A percentile compares a stretch with the other conserved stretches of the same genome.
Conservation (phyloP, 2,329 filamentous ascomycete species). For the Pseudogymnoascus sp. region DNA sequence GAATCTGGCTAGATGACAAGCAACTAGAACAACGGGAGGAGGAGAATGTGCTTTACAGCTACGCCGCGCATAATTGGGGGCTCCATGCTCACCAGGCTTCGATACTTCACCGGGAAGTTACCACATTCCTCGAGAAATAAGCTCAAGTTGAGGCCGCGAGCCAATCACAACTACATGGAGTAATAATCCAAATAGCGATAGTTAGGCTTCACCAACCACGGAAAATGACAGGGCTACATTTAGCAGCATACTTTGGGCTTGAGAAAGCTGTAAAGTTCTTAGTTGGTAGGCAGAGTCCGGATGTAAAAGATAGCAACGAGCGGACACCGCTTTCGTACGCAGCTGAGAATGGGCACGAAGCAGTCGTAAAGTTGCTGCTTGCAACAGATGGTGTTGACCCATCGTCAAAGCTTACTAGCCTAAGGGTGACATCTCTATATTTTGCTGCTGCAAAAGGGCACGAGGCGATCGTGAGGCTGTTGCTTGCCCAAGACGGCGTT, state of each 20-base stretch:
- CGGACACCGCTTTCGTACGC: background rate
- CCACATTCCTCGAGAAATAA: conserved; percentile 9
- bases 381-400: background rate
- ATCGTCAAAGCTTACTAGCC: background rate
- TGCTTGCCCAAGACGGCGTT: background rate
- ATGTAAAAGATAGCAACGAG: background rate
- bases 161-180: conserved; percentile 2
- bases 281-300: background rate
- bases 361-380: background rate
- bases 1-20: background rate
- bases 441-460: background rate
- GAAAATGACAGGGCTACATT: conserved; percentile 9
- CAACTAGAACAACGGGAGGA: conserved; percentile 10
- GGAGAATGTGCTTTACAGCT: conserved; percentile 16
- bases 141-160: conserved; percentile 10
- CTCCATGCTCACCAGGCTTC: conserved; percentile 14
- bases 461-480: background rate
- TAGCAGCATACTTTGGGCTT: conserved; percentile 10
- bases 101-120: conserved; percentile 6
- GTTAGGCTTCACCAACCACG: background rate
- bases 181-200: background rate
- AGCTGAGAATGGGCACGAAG: background rate
- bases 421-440: background rate
- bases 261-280: background rate
- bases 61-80: conserved; percentile 16